phyloP scores from a whole-genome alignment of 176 grass and related monocot genomes.

The Leersia perrieri region DNA sequence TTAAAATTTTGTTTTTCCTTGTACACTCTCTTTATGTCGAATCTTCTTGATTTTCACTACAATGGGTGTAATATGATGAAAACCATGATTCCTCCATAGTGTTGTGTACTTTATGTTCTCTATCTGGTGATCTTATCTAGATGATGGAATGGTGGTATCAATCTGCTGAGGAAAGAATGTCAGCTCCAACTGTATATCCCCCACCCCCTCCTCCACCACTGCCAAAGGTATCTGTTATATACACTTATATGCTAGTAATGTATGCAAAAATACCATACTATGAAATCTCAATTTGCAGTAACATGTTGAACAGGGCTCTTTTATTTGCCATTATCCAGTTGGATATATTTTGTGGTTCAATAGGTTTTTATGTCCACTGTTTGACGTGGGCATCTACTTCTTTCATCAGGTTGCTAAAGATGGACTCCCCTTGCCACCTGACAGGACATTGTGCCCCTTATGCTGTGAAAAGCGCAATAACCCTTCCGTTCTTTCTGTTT shows the following conservation, averaged over 20 bases:
- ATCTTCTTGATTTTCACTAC: not conserved
- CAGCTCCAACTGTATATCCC: constrained; percentile 92
- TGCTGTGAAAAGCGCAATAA: constrained; percentile 90
- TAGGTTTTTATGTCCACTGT: not conserved
- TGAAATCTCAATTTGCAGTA: not conserved
- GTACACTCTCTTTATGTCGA: not conserved
- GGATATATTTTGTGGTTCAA: not conserved
- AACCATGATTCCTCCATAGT: not conserved
- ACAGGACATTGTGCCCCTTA: constrained; percentile 66
- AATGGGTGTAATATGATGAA: not conserved
- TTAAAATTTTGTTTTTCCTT: not conserved
- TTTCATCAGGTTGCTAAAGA: constrained; percentile 75
- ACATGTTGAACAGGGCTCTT: not conserved
- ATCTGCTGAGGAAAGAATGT: constrained; percentile 99
- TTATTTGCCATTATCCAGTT: constrained; percentile 13
- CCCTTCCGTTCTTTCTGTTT: constrained; percentile 86
- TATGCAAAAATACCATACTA: not conserved
- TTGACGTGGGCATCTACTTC: constrained; percentile 4
- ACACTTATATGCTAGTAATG: not conserved
- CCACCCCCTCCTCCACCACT: constrained; percentile 79
- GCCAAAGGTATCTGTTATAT: constrained; percentile 61
- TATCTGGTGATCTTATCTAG: constrained; percentile 42
- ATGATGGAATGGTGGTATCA: constrained; percentile 99
- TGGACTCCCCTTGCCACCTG: constrained; percentile 69
- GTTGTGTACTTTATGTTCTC: constrained; percentile 28